These are phyloP conservation scores for Massariosphaeria phaeospora DNA, from an alignment of 495 filamentous ascomycete species.

Conservation along the genomic window DNA sequence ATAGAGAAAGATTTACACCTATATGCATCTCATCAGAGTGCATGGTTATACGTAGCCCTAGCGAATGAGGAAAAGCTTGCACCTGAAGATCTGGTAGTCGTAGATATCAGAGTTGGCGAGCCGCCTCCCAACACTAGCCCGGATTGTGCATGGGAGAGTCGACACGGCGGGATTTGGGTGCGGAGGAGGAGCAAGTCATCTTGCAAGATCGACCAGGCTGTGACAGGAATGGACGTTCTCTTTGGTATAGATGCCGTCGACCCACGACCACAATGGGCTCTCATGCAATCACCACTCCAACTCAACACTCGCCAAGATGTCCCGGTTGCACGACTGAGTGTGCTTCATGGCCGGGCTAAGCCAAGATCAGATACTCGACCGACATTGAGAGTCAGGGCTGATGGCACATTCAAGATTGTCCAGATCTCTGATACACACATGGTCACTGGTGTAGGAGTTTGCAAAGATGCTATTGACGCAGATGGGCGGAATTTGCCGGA, in stretches of 20 bases:
- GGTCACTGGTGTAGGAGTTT: constrained; percentile 39
- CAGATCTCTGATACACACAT: constrained; percentile 43
- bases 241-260: constrained; percentile 39
- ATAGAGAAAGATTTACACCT: constrained; percentile 40
- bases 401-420: constrained; percentile 43
- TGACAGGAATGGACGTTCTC: constrained; percentile 39
- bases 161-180: constrained; percentile 41
- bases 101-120: constrained; percentile 37
- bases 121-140: constrained; percentile 26
- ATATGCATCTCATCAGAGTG: constrained; percentile 36
- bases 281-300: constrained; percentile 40
- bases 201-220: constrained; percentile 34
- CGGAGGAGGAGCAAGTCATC: constrained; percentile 38
- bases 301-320: constrained; percentile 35
- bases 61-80: constrained; percentile 36
- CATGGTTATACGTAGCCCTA: constrained; percentile 35
- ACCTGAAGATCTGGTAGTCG: constrained; percentile 35
- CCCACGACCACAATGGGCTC: constrained; percentile 38
- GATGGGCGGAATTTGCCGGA: constrained; percentile 39
- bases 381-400: constrained; percentile 34
- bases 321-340: constrained; percentile 41
- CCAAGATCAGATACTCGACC: constrained; percentile 32
- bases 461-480: constrained; percentile 43
- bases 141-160: constrained; percentile 36
- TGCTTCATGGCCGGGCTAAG: constrained; percentile 37